Base-by-base conservation (phyloP, 2,329 filamentous ascomycete species). In the Diplocarpon mali region DNA sequence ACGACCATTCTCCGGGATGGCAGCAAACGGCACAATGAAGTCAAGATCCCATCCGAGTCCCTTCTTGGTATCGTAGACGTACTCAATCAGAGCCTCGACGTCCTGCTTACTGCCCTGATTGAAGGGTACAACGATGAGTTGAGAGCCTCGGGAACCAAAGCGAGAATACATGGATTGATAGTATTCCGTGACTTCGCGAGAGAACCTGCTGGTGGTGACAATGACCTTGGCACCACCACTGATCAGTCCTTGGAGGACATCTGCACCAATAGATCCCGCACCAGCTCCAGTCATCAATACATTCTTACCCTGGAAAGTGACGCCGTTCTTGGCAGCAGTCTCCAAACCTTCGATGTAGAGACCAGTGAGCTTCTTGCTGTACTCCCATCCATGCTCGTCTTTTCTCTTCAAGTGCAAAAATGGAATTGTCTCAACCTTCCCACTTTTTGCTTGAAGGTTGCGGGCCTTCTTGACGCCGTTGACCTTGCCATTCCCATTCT, bases 31-130 rank as follows among this genome's bases (percentile, higher is more conserved):
- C 53, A 98, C 78, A 51, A 98, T 83, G 64, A 82, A 95, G 68
- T 98, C 92, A 31, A 98, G 77, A 67, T 98, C 92, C 92, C 93
- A 98, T 53, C 92, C 92, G 9, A 98, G 82, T 52, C 93, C 93
- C 62, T 82, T 89, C 80, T 96, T 98, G 52, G 83, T 66, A 62
- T 96, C 90, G 64, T 95, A 98, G 62, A 98, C 93, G 71, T 96
- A 98, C 49, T 95, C 77, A 42, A 98, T 74, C 7, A 98, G 75
- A 38, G 88, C 88, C 65, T 96, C 87, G 30, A 95, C 85, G 63
- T 98, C 92, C 65, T 96, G 90, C 70, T 95, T 93, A 71, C 90
- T 96, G 53, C 90, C 92, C 66, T 95, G 89, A 67, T 98, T 98
- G 78, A 98, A 98, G 40, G 93, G 92, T 44, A 96, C 93, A 44